These are phyloP conservation scores for Penicillium sp. DNA, from an alignment of 2,329 filamentous ascomycete species.

Conservation along the genomic window DNA sequence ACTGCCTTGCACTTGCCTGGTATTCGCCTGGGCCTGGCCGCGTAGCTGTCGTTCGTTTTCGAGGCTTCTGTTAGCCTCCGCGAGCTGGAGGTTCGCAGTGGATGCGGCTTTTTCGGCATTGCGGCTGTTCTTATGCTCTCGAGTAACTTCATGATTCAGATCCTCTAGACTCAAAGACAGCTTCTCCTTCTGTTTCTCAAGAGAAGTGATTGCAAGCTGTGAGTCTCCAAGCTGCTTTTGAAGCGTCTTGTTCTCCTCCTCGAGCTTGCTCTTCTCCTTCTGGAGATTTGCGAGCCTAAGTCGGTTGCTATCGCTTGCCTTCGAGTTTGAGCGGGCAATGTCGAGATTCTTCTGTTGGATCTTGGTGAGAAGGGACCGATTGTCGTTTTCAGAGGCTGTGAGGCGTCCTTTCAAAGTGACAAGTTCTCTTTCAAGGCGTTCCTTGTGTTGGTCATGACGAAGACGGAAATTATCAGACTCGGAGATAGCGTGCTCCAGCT, in stretches of 20 bases:
- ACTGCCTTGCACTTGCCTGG: slow-evolving; percentile 75
- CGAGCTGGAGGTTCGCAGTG: slow-evolving; percentile 76
- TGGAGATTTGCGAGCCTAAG: slow-evolving; percentile 75
- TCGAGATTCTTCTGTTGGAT: slow-evolving; percentile 96
- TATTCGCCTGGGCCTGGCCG: slow-evolving; percentile 80
- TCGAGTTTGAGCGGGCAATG: slow-evolving; percentile 85
- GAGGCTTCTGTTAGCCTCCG: slow-evolving; percentile 83
- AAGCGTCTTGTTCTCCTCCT: slow-evolving; percentile 79
- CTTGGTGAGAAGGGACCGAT: slow-evolving; percentile 92
- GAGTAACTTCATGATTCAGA: slow-evolving; percentile 84
- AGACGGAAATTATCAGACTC: slow-evolving; percentile 87
- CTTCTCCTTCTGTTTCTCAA: slow-evolving; percentile 96
- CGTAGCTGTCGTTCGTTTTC: slow-evolving; percentile 88
- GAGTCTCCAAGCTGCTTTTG: slow-evolving; percentile 83
- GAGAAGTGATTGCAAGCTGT: slow-evolving; percentile 76
- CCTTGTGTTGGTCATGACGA: slow-evolving; percentile 91
- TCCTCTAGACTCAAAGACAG: slow-evolving; percentile 85
- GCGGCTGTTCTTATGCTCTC: slow-evolving; percentile 85
- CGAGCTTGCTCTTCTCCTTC: slow-evolving; percentile 77
- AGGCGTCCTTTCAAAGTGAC: slow-evolving; percentile 88
- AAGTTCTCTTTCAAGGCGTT: slow-evolving; percentile 86
- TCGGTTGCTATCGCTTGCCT: slow-evolving; percentile 80
- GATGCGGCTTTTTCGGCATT: slow-evolving; percentile 89
- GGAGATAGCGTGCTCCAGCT: slow-evolving; percentile 81
- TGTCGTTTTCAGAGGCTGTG: slow-evolving; percentile 92